These are phyloP conservation scores for Letharia columbiana DNA, from an alignment of 495 filamentous ascomycete species.

Conservation along the genomic window DNA sequence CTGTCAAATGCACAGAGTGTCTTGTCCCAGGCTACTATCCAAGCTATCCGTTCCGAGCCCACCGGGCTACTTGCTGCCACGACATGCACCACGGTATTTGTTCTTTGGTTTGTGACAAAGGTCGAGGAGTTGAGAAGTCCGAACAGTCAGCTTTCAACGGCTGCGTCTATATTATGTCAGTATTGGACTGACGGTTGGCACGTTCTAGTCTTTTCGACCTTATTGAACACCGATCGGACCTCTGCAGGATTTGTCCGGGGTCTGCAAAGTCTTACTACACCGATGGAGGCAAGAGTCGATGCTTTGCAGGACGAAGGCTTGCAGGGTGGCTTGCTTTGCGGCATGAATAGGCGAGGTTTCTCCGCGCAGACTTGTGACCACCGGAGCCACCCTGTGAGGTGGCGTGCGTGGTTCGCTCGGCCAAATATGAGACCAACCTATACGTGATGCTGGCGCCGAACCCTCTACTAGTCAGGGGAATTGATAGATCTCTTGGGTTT, in stretches of 20 bases:
- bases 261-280: background rate
- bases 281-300: background rate
- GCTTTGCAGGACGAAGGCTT: background rate
- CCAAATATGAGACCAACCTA: too few relatives aligned
- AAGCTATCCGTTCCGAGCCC: slow-evolving; percentile 39
- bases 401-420: too few relatives aligned
- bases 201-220: background rate
- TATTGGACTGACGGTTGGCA: background rate
- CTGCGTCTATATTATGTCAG: background rate
- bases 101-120: background rate
- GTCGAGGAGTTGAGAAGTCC: background rate
- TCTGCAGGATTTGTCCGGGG: background rate
- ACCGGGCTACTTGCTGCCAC: slow-evolving; percentile 36
- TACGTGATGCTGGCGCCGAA: too few relatives aligned
- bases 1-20: background rate
- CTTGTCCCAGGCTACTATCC: slow-evolving; percentile 27
- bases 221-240: background rate
- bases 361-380: background rate
- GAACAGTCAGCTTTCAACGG: background rate
- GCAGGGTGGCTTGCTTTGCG: background rate
- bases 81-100: slow-evolving; percentile 34
- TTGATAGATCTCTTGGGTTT: too few relatives aligned
- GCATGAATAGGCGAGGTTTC: slow-evolving; percentile 7
- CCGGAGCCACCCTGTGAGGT: too few relatives aligned
- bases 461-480: too few relatives aligned